A percentile compares a stretch with the other conserved stretches of the same genome.
phyloP scores from a whole-genome alignment of 2,329 filamentous ascomycete genomes.

The Colletotrichum tofieldiae region DNA sequence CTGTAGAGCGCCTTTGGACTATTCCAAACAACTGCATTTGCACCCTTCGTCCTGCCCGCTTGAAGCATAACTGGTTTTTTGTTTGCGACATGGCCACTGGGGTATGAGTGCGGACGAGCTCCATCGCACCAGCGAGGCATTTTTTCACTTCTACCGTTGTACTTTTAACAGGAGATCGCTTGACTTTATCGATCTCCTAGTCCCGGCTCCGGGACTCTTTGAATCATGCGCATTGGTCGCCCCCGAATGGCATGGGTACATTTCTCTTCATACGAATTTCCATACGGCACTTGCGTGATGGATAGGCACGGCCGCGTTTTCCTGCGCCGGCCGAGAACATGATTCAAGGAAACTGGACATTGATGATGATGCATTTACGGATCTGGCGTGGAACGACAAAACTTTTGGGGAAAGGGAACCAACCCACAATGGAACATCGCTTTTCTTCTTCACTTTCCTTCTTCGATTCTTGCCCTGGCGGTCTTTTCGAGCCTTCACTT shows the following conservation, averaged over 20 bases:
- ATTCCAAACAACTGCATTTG: conserved; percentile 28
- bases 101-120: conserved; percentile 32
- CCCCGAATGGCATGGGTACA: conserved; percentile 41
- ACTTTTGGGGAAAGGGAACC: conserved; percentile 28
- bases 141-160: conserved; percentile 53
- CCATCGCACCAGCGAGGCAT: conserved; percentile 29
- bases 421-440: conserved; percentile 40
- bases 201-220: conserved; percentile 36
- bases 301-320: conserved; percentile 20
- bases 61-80: conserved; percentile 29
- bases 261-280: conserved; percentile 30
- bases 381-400: conserved; percentile 39
- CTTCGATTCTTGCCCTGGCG: conserved; percentile 26
- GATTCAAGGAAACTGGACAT: conserved; percentile 41
- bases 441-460: not conserved
- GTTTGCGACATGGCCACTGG: conserved; percentile 37
- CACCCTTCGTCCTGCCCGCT: conserved; percentile 29
- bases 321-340: conserved; percentile 28
- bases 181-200: conserved; percentile 52
- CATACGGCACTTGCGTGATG: conserved; percentile 42
- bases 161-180: conserved; percentile 51
- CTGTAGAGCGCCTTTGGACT: conserved; percentile 12
- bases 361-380: conserved; percentile 44
- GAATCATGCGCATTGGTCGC: conserved; percentile 43
- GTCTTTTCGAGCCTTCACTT: conserved; percentile 6